Conservation (phyloP, 306 rosid genomes). For the Prunus fruticosa region DNA sequence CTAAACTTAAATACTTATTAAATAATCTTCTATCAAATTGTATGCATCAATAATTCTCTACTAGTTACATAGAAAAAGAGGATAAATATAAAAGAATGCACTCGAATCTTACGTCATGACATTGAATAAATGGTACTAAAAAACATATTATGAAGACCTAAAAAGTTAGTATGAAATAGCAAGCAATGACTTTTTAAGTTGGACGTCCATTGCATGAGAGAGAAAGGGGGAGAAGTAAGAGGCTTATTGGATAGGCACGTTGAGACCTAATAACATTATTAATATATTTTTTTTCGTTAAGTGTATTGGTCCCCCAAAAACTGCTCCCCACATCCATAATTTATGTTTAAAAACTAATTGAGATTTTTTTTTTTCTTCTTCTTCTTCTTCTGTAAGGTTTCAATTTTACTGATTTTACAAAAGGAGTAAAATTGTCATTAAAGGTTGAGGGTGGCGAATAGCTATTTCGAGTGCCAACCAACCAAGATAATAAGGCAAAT, state of each 20-base stretch:
- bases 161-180: neutral
- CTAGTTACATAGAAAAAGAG: neutral
- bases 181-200: neutral
- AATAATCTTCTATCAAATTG: neutral
- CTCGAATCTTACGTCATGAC: neutral
- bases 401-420: neutral
- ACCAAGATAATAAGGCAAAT: neutral
- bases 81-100: neutral
- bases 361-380: neutral
- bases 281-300: neutral
- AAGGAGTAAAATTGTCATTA: neutral
- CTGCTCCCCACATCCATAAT: neutral
- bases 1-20: too few relatives aligned
- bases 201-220: neutral
- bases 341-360: neutral
- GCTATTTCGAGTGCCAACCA: neutral
- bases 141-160: neutral
- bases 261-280: neutral
- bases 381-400: neutral
- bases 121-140: neutral
- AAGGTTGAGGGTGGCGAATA: neutral
- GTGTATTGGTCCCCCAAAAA: slow-evolving; percentile 2
- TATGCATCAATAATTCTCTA: neutral
- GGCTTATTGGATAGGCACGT: neutral
- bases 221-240: neutral